phyloP scores from a whole-genome alignment of 2,329 filamentous ascomycete genomes.

The Fusarium fujikuroi region DNA sequence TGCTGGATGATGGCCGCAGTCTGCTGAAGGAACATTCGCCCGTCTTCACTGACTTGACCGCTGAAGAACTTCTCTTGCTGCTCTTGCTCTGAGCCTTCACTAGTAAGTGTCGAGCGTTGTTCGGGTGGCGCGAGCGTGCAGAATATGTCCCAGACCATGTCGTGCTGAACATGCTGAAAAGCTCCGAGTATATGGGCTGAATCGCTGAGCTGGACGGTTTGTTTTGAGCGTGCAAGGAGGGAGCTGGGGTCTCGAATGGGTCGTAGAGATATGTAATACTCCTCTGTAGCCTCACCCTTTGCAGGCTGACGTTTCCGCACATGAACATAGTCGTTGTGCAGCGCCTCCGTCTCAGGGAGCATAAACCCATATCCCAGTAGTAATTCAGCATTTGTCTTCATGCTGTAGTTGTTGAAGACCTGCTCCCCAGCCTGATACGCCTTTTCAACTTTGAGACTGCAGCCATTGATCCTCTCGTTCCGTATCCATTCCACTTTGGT shows the following conservation, averaged over 20 bases:
- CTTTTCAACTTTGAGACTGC: slow-evolving; percentile 56
- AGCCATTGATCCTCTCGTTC: slow-evolving; percentile 51
- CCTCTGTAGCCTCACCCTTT: slow-evolving; percentile 44
- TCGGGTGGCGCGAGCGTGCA: slow-evolving; percentile 51
- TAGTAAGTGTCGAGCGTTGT: slow-evolving; percentile 44
- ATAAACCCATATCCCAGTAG: slow-evolving; percentile 73
- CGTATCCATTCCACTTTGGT: slow-evolving; percentile 69
- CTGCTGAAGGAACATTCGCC: slow-evolving; percentile 46
- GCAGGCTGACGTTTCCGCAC: slow-evolving; percentile 57
- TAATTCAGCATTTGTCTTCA: slow-evolving; percentile 78
- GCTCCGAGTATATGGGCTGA: slow-evolving; percentile 48
- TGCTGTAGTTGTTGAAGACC: slow-evolving; percentile 77
- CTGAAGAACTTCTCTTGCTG: slow-evolving; percentile 46
- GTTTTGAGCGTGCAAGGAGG: slow-evolving; percentile 56
- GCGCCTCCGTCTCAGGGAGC: slow-evolving; percentile 56
- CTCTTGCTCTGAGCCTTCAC: slow-evolving; percentile 44
- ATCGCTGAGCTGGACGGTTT: slow-evolving; percentile 47
- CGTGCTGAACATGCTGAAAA: slow-evolving; percentile 64
- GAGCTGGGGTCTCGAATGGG: slow-evolving; percentile 61
- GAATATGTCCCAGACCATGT: slow-evolving; percentile 63
- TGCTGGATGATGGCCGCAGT: slow-evolving; percentile 56
- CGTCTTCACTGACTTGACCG: slow-evolving; percentile 46
- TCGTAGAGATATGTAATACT: slow-evolving; percentile 65
- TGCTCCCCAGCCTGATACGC: slow-evolving; percentile 63
- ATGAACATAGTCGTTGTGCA: slow-evolving; percentile 71